phyloP scores from a whole-genome alignment of 352 stramenopile genomes.

The Phytophthora sp. region DNA sequence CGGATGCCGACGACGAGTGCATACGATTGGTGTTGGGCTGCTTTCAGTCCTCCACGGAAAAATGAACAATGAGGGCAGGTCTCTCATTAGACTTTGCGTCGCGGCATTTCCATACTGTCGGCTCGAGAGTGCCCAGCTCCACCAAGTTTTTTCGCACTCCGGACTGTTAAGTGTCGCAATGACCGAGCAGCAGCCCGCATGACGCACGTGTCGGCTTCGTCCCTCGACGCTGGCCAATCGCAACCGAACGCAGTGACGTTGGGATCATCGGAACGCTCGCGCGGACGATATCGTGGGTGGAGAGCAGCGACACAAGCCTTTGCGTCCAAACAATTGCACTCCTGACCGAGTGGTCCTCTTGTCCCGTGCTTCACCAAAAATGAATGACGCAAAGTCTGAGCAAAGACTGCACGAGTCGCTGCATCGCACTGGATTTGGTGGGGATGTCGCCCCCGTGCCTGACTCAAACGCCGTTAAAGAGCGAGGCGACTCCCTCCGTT shows the following conservation, averaged over 20 bases:
- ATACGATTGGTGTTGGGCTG: slow-evolving; percentile 19
- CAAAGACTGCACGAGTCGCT: slow-evolving; percentile 7
- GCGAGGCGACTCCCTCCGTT: no score
- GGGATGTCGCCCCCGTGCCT: no score
- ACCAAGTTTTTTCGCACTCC: background rate
- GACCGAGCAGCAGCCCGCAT: no score
- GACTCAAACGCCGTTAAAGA: no score
- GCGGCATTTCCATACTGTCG: no score
- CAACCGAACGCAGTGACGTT: slow-evolving; percentile 7
- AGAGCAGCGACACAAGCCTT: background rate
- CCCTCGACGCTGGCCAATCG: slow-evolving; percentile 10
- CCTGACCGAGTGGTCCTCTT: slow-evolving; percentile 4
- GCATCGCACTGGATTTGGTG: no score
- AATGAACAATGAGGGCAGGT: slow-evolving; percentile 18
- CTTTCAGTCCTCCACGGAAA: slow-evolving; percentile 11
- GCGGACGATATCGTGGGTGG: background rate
- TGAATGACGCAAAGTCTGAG: slow-evolving; percentile 16
- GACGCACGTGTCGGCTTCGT: background rate
- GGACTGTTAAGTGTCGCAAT: slow-evolving; percentile 19
- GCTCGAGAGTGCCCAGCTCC: slow-evolving; percentile 7
- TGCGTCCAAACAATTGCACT: slow-evolving; percentile 12
- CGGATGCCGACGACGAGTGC: slow-evolving; percentile 1
- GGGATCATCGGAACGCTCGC: slow-evolving; percentile 22
- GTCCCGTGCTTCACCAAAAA: slow-evolving; percentile 19
- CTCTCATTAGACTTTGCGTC: no score